phyloP scores from a whole-genome alignment of 176 grass and related monocot species.

The Lolium rigidum region DNA sequence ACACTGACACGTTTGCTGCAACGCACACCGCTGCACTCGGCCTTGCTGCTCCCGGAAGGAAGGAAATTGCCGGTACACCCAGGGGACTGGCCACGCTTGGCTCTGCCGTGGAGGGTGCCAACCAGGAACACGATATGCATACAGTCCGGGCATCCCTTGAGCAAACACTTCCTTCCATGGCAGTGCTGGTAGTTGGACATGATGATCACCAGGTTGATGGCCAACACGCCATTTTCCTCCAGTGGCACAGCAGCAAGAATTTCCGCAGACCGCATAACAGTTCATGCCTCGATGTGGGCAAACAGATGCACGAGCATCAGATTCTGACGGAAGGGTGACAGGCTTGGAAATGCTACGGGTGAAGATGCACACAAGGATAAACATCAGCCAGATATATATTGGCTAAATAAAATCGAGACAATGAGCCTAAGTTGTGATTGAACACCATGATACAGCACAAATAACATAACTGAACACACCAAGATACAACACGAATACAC shows the following conservation, averaged over 20 bases:
- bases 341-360: neutral
- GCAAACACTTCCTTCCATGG: too few relatives aligned
- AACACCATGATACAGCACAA: too few relatives aligned
- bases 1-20: too few relatives aligned
- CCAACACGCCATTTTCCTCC: neutral
- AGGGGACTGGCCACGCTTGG: too few relatives aligned
- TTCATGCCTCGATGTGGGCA: neutral
- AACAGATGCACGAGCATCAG: constrained; percentile 11
- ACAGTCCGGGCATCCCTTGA: too few relatives aligned
- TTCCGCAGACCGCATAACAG: neutral
- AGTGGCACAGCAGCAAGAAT: neutral
- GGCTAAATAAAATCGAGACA: too few relatives aligned
- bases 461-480: neutral
- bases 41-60: too few relatives aligned
- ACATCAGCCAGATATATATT: neutral
- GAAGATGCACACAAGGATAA: neutral
- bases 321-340: neutral
- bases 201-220: neutral
- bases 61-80: too few relatives aligned
- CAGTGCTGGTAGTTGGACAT: neutral
- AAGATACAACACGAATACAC: neutral
- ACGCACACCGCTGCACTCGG: too few relatives aligned
- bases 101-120: too few relatives aligned
- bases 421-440: neutral
- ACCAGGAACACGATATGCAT: too few relatives aligned